These are phyloP conservation scores for Apiotrichum mycotoxinovorans DNA, from an alignment of 1,284 basidiomycete species.

Conservation along the genomic window DNA sequence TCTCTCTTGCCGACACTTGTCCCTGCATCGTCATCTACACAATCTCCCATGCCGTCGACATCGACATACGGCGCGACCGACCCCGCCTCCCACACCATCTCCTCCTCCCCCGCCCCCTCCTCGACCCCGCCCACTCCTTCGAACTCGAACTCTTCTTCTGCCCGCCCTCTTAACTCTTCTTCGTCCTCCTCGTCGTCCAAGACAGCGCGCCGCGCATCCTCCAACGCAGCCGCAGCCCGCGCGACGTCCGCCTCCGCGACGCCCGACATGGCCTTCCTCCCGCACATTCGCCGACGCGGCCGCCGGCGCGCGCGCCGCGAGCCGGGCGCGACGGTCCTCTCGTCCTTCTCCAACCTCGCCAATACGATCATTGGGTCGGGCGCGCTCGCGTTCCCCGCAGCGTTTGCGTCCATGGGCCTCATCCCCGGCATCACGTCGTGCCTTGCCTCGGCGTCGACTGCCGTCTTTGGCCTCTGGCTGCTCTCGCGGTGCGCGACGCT, in stretches of 20 bases:
- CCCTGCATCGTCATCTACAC: too few relatives aligned
- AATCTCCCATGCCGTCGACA: too few relatives aligned
- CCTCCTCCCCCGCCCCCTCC: too few relatives aligned
- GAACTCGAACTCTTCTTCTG: too few relatives aligned
- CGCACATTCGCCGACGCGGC: conserved; percentile 1
- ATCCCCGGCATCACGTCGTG: conserved; percentile 86
- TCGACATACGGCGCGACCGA: too few relatives aligned
- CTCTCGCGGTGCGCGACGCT: conserved; percentile 80
- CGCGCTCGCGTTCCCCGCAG: conserved; percentile 58
- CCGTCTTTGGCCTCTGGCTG: conserved; percentile 83
- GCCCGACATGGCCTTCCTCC: neutral
- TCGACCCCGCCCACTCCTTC: too few relatives aligned
- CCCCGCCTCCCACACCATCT: too few relatives aligned
- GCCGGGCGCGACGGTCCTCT: conserved; percentile 21
- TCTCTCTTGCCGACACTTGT: too few relatives aligned
- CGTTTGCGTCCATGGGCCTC: conserved; percentile 77
- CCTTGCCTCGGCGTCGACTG: conserved; percentile 73
- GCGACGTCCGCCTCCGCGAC: neutral
- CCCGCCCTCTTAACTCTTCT: too few relatives aligned
- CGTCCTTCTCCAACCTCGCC: conserved; percentile 59
- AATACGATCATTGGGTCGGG: conserved; percentile 89
- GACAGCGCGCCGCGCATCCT: too few relatives aligned
- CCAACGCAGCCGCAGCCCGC: too few relatives aligned
- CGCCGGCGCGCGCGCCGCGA: conserved; percentile 5
- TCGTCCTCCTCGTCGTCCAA: too few relatives aligned